Percentiles rank a stretch among this genome's conserved stretches.
Evolutionary conservation across 179 eudicot species (phyloP).

Genomic region (Sideroxylon spinosum): DNA sequence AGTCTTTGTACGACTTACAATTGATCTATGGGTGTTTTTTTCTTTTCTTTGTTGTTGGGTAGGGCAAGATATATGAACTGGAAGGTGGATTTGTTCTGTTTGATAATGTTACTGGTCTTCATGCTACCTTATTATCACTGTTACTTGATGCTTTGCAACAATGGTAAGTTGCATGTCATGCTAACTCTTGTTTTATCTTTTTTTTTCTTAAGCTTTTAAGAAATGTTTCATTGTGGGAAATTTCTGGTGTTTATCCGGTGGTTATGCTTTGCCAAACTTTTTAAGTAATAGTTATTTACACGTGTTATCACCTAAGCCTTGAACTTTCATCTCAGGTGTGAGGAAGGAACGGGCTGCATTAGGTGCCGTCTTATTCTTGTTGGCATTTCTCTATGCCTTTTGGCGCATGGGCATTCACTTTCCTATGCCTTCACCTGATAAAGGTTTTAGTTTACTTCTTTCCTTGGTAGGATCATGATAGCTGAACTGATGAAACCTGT

Average conservation of each 20-base stretch:
- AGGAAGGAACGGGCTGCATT: slow-evolving; percentile 91
- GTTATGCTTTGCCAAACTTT: no score
- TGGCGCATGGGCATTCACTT: slow-evolving; percentile 99
- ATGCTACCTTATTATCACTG: slow-evolving; percentile 96
- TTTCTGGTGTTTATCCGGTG: neutral
- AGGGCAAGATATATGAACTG: slow-evolving; percentile 98
- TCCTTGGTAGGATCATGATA: neutral
- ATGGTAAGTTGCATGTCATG: slow-evolving; percentile 39
- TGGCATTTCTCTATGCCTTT: slow-evolving; percentile 81
- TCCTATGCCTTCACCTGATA: slow-evolving; percentile 98
- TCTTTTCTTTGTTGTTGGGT: slow-evolving; percentile 20
- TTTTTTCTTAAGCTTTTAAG: neutral
- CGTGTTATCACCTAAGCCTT: neutral
- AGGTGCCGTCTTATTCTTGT: slow-evolving; percentile 78
- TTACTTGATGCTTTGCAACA: slow-evolving; percentile 88
- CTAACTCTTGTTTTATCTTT: neutral
- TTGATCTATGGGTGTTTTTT: neutral
- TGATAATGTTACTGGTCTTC: slow-evolving; percentile 81
- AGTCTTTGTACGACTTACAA: neutral
- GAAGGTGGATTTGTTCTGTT: slow-evolving; percentile 92
- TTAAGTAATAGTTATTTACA: no score
- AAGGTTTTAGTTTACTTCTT: slow-evolving; percentile 45
- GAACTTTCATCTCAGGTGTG: slow-evolving; percentile 45
- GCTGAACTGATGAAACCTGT: neutral
- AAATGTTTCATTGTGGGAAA: neutral